phyloP scores from a whole-genome alignment of 441 rosid genomes.

The Metrosideros polymorpha region DNA sequence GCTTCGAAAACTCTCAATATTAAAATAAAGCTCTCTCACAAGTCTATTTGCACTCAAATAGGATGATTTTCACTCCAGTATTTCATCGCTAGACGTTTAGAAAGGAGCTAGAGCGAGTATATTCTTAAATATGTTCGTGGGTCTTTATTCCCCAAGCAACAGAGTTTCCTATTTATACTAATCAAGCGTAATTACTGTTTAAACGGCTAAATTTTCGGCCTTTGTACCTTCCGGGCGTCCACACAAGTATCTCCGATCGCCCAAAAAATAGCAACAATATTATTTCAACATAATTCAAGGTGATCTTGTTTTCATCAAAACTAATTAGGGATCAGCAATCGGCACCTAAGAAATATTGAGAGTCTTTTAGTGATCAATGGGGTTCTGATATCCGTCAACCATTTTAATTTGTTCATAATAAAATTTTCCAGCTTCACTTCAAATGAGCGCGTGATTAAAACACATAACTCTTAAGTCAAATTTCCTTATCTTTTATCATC shows the following conservation, averaged over 20 bases:
- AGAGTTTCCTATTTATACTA: not conserved
- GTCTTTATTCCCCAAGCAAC: not conserved
- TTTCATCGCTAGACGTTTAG: not conserved
- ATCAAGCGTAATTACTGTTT: not conserved
- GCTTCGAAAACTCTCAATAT: not conserved
- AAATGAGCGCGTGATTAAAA: not conserved
- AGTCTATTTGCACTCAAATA: not conserved
- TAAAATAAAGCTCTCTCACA: not conserved
- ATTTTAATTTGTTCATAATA: not conserved
- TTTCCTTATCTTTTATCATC: not conserved
- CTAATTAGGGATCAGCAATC: not conserved
- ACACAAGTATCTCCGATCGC: not conserved
- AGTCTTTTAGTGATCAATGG: not conserved
- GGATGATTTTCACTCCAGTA: not conserved
- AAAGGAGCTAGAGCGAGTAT: not conserved
- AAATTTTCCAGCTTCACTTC: not conserved
- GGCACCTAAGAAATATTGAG: not conserved
- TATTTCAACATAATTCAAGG: not conserved
- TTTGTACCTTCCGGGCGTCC: not conserved
- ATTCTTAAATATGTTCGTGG: not conserved
- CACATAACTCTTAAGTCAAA: not conserved
- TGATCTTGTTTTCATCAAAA: not conserved
- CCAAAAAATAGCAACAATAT: not conserved
- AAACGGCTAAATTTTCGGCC: not conserved
- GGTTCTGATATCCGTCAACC: not conserved